Conservation (phyloP, 495 filamentous ascomycete genomes). For the Hypoxylon rickii region DNA sequence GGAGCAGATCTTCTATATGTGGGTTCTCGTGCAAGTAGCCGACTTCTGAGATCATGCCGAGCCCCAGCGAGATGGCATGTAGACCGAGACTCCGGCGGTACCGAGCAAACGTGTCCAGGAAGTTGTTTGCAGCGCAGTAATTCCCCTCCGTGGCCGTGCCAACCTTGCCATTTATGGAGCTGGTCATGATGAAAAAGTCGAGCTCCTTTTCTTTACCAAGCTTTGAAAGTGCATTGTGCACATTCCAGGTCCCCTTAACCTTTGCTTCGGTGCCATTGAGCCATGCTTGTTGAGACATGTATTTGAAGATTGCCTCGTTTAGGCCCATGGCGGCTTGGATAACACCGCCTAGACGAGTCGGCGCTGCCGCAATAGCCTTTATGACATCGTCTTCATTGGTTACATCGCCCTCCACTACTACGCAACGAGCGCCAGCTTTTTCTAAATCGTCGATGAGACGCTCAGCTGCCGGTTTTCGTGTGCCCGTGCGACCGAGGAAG, state of each 20-base stretch:
- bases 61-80: neutral
- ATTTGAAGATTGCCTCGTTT: slow-evolving; percentile 36
- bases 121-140: slow-evolving; percentile 64
- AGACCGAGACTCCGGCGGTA: neutral
- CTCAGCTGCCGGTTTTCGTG: slow-evolving; percentile 37
- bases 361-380: slow-evolving; percentile 34
- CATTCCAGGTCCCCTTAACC: slow-evolving; percentile 44
- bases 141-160: slow-evolving; percentile 61
- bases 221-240: slow-evolving; percentile 4
- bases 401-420: slow-evolving; percentile 45
- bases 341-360: slow-evolving; percentile 43
- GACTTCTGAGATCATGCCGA: slow-evolving; percentile 15
- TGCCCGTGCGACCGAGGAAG: slow-evolving; percentile 57
- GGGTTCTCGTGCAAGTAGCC: slow-evolving; percentile 33
- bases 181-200: slow-evolving; percentile 67
- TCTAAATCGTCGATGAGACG: slow-evolving; percentile 48
- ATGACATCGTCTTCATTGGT: slow-evolving; percentile 37
- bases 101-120: slow-evolving; percentile 48
- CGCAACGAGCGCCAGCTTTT: slow-evolving; percentile 35
- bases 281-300: slow-evolving; percentile 53
- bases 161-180: slow-evolving; percentile 58
- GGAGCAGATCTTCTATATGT: slow-evolving; percentile 21
- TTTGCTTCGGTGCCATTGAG: slow-evolving; percentile 52
- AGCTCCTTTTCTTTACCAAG: slow-evolving; percentile 42
- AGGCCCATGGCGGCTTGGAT: slow-evolving; percentile 58